Conservation (phyloP, 805 yeast species). For the Kluyveromyces lactis region DNA sequence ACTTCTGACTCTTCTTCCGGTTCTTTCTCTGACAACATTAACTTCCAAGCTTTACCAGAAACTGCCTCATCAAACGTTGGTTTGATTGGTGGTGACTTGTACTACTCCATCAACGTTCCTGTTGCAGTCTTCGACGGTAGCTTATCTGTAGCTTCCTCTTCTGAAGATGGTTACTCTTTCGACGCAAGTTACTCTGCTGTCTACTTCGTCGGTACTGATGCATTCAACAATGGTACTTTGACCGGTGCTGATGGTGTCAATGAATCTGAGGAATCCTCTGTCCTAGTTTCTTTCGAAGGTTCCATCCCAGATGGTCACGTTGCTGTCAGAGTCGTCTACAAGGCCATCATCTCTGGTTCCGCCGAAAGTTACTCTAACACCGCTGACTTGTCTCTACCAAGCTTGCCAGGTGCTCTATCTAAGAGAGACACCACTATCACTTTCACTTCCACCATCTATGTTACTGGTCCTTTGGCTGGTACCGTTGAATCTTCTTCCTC, state of each 20-base stretch:
- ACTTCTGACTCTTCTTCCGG: slow-evolving; percentile 7
- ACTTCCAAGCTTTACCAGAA: slow-evolving; percentile 5
- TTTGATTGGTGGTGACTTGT: slow-evolving; percentile 1
- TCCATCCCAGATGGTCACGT: not conserved
- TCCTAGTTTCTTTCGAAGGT: slow-evolving; percentile 2
- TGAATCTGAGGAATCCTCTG: slow-evolving; percentile 1
- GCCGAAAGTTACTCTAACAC: slow-evolving; percentile 5
- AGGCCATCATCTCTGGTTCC: slow-evolving; percentile 2
- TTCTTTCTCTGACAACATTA: slow-evolving; percentile 5
- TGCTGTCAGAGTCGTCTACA: slow-evolving; percentile 1
- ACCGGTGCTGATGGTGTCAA: slow-evolving; percentile 1
- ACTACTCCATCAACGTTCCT: slow-evolving; percentile 6
- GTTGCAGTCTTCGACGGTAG: slow-evolving; percentile 39
- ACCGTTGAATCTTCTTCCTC: slow-evolving; percentile 5
- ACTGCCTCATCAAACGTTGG: slow-evolving; percentile 2
- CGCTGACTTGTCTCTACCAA: slow-evolving; percentile 4
- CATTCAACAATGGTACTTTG: slow-evolving; percentile 5
- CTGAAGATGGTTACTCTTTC: slow-evolving; percentile 47
- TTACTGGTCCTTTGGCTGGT: slow-evolving; percentile 4
- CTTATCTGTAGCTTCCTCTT: slow-evolving; percentile 43
- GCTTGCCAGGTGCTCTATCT: slow-evolving; percentile 2
- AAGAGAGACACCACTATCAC: slow-evolving; percentile 6
- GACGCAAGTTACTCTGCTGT: slow-evolving; percentile 29
- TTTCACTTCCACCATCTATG: slow-evolving; percentile 3
- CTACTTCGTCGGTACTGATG: slow-evolving; percentile 3